Evolutionary conservation across 768 basidiomycete genomes (phyloP), one percentile per base, ranked within the genome.

Genomic region (Lentinula lateritia): DNA sequence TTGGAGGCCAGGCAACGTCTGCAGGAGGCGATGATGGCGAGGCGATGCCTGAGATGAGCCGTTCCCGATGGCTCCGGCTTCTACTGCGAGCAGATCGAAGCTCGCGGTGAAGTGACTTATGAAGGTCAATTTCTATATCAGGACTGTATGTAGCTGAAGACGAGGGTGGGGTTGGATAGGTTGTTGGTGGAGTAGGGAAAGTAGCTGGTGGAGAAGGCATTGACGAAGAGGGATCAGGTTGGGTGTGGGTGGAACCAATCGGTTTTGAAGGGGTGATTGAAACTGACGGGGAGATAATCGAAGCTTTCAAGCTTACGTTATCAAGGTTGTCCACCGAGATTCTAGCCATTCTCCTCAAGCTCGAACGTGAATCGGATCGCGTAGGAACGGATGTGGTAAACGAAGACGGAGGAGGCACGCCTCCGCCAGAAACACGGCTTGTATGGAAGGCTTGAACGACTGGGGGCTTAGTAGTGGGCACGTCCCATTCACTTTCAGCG

Each of bases 11-110:
- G 5, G 38, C 41, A 12, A 34, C 38, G 13, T 56, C 55, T 15
- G 41, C 23, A 23, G 39, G 55, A n/a, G 38, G 55, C 18, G 55
- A 41, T 16, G 41, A 15, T 23, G 55, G 38, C 53, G 53, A 39
- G 9, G 9, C 13, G 5, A 39, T 13, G 38, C 38, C 38, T 46
- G 48, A 48, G n/a, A n/a, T 50, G 35, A 59, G 48, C 12, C 58
- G 58, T 38, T 59, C 45, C 43, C 58, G 58, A 20, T 59, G 58
- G n/a, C 58, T 50, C 28, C 58, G 58, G 46, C 58, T 59, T 38
- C 58, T 46, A 28, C 45, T 48, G 13, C 58, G 58, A 35, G 58
- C 46, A 38, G 58, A 59, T 38, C 58, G 58, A 28, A 59, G 46
- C 34, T 59, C 58, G 23, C 58, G 58, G n/a, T 59, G 58, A 42